phyloP scores from a whole-genome alignment of 495 filamentous ascomycete species.

The Hypoxylon trugodes region DNA sequence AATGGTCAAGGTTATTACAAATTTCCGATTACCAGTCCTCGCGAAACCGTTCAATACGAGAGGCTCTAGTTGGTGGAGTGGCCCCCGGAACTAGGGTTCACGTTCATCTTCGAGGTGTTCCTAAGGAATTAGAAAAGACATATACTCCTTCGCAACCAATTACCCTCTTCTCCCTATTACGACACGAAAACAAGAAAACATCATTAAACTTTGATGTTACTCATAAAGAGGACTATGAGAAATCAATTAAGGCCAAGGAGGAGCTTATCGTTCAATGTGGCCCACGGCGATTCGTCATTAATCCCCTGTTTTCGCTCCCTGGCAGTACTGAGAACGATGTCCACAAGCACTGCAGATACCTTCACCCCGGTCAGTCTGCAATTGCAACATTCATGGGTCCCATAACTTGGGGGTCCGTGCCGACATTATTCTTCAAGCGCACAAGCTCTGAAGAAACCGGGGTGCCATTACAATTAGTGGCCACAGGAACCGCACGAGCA shows the following conservation, averaged over 20 bases:
- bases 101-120: constrained; percentile 79
- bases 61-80: constrained; percentile 86
- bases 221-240: constrained; percentile 72
- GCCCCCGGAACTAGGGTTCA: constrained; percentile 81
- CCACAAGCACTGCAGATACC: constrained; percentile 93
- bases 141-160: constrained; percentile 67
- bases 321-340: constrained; percentile 93
- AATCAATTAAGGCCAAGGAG: constrained; percentile 86
- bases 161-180: constrained; percentile 81
- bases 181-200: constrained; percentile 93
- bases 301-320: constrained; percentile 84
- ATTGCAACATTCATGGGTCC: constrained; percentile 91
- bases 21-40: constrained; percentile 84
- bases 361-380: constrained; percentile 90
- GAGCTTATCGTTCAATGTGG: constrained; percentile 90
- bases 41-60: constrained; percentile 75
- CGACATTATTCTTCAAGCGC: constrained; percentile 83
- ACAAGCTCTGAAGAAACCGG: constrained; percentile 42
- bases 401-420: constrained; percentile 90
- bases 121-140: constrained; percentile 62
- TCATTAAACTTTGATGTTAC: constrained; percentile 87
- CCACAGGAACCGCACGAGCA: constrained; percentile 82
- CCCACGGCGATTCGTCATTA: constrained; percentile 82
- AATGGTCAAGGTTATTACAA: constrained; percentile 85
- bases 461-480: constrained; percentile 72